Base-by-base conservation (phyloP, 495 filamentous ascomycete species). In the Penicillium diatomitis region DNA sequence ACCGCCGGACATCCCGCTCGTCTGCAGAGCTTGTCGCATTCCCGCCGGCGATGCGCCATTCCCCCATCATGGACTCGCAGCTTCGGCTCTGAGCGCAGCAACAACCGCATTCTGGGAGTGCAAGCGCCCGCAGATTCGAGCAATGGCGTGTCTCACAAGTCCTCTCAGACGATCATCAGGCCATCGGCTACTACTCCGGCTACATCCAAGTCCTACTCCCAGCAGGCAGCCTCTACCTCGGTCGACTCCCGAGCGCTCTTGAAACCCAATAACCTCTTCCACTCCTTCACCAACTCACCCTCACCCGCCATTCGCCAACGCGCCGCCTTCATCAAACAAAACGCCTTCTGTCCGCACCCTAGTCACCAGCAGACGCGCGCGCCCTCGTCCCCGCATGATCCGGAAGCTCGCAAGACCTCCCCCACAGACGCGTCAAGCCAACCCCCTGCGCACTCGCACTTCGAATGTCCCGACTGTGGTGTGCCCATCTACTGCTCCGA, bases 401-500 rank as follows among this genome's bases (percentile, higher is more conserved):
- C 80, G 8, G 82, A 85, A 66, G 66, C 69, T 38, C 69, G 77
- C 48, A 79, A 81, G 55, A 54, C 56, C 31, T 43, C 60, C 29
- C 53, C 63, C 33, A 60, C 60, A 30, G 54, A 66, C 33, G 61
- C 54, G n/a, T 67, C 72, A n/a, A 68, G 47, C 40, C 58, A 74
- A 36, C 75, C 87, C 3, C 84, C 90, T 4, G 78, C 78, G 6
- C 88, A 92, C 66, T 86, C 95, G 50, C 77, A 83, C 46, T 95
- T 91, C 64, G 94, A 96, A 69, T 99, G 92, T 56, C 89, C 90
- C 7, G 92, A 97, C 69, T 99, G 92, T 57, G 92, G 92, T 12
- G 83, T 97, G 27, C 92, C 92, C 1, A 80, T 94, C 0, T 95
- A 90, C 56, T 99, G 92, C 69, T 90, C 81, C 35, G 84, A 96